A percentile compares a stretch with the other conserved stretches of the same genome.
Evolutionary conservation across 139 green algal species (phyloP).

Genomic region (Coccomyxa sp.): DNA sequence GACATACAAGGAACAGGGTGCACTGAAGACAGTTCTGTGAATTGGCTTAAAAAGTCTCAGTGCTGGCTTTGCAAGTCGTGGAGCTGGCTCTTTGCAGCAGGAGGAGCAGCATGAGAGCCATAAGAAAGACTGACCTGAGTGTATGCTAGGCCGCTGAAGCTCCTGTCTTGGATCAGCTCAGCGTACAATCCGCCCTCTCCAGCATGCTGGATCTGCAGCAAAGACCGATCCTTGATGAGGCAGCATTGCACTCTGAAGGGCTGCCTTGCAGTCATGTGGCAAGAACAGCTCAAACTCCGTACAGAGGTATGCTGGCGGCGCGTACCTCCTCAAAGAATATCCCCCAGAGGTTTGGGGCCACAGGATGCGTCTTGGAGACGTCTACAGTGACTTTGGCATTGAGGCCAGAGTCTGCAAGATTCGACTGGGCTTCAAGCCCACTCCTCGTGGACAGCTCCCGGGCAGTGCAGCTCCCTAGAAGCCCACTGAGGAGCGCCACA

Average conservation of each 20-base stretch:
- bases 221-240: background rate
- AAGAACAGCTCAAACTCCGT: background rate
- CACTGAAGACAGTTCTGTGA: no score
- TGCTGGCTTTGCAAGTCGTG: no score
- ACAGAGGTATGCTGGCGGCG: background rate
- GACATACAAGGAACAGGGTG: no score
- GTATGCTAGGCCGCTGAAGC: constrained; percentile 35
- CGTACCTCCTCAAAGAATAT: constrained; percentile 51
- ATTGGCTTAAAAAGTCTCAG: no score
- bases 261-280: background rate
- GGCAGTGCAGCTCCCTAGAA: background rate
- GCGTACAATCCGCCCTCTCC: constrained; percentile 53
- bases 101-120: no score
- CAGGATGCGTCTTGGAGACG: background rate
- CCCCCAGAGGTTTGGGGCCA: constrained; percentile 14
- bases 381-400: background rate
- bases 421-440: no score
- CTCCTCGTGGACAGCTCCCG: background rate
- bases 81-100: no score
- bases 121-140: background rate
- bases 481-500: background rate
- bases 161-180: constrained; percentile 49
- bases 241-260: background rate
- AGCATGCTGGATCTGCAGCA: constrained; percentile 43
- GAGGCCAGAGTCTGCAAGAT: background rate